Base-by-base conservation (phyloP, 305 asterid genomes). In the Euphrasia arctica region DNA sequence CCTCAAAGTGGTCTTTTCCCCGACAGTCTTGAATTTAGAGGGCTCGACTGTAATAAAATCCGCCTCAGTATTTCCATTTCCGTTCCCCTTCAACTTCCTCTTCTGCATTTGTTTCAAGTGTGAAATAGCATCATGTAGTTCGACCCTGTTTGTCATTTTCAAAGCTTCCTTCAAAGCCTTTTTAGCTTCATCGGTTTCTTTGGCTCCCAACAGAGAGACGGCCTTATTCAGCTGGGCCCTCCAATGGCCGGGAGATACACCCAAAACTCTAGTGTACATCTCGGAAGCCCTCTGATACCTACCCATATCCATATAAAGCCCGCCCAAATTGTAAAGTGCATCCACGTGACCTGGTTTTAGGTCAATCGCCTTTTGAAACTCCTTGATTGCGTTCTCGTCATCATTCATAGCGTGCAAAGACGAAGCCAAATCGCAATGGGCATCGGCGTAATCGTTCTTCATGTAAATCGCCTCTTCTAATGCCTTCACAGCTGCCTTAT, bases 401-500 rank as follows among this genome's bases (percentile, higher is more conserved):
- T 93, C 97, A 41, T 95, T 83, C 95, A 88, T 80, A 12, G 93
- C 95, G 52, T 93, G 99, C 73, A 93, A 83, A 69, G 99, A 97
- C 22, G 99, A 93, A 60, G 97, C 99, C 64, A 93, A 71, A 78
- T 93, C 99, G 71, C 99, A 93, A 80, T 93, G 97, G 1, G 99
- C 97, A 68, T 93, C 99, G 0, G 96, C 92, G 51, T 88, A 93
- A 81, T 93, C 99, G 62, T 85, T 90, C 77, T 93, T 93, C 95
- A 93, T 86, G 60, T 86, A 93, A 69, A 88, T 90, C n/a, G 97
- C 96, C 77, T 93, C 99, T 78, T 93, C 97, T 68, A 93, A 84
- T 54, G 99, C 99, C 90, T 93, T 93, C 6, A 93, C 92, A n/a
- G 99, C 99, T 0, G 99, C 99, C 85, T 88, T 91, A 75, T 86